Evolutionary conservation across 1,284 basidiomycete species (phyloP).

Genomic region (Sanghuangporus weigelae): DNA sequence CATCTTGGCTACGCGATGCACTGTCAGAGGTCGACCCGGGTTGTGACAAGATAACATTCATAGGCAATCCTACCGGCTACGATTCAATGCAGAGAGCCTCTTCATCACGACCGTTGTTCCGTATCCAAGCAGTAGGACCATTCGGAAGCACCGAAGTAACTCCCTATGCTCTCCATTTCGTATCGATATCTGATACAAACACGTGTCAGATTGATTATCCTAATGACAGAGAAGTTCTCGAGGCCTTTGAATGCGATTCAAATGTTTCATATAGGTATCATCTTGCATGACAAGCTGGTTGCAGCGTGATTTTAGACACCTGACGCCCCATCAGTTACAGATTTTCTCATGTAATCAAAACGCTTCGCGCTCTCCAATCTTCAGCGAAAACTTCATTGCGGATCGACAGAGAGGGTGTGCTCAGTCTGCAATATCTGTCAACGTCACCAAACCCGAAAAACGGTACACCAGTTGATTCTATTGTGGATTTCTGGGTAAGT

Average conservation of each 20-base stretch:
- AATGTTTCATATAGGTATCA: constrained; percentile 69
- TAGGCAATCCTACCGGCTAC: constrained; percentile 56
- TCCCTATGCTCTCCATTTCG: background rate
- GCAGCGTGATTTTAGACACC: background rate
- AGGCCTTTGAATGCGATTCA: constrained; percentile 76
- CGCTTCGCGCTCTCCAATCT: constrained; percentile 68
- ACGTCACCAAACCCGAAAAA: constrained; percentile 51
- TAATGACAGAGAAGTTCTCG: constrained; percentile 84
- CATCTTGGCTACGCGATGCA: constrained; percentile 88
- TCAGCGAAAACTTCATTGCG: constrained; percentile 84
- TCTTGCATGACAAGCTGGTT: background rate
- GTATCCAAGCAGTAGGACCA: constrained; percentile 72
- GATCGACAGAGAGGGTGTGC: constrained; percentile 73
- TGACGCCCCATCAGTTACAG: constrained; percentile 58
- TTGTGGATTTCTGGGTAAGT: constrained; percentile 81
- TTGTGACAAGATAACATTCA: constrained; percentile 77
- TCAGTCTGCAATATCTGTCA: constrained; percentile 86
- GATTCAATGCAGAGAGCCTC: constrained; percentile 23
- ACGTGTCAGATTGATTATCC: constrained; percentile 82
- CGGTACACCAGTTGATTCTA: constrained; percentile 47
- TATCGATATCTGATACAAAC: background rate
- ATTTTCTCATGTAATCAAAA: constrained; percentile 64
- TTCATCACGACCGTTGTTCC: constrained; percentile 47
- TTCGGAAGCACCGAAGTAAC: constrained; percentile 80
- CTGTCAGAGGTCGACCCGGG: constrained; percentile 86